A percentile compares a stretch with the other conserved stretches of the same genome.
phyloP scores from a whole-genome alignment of 1,284 basidiomycete species.

The Trichosporon ovoides region DNA sequence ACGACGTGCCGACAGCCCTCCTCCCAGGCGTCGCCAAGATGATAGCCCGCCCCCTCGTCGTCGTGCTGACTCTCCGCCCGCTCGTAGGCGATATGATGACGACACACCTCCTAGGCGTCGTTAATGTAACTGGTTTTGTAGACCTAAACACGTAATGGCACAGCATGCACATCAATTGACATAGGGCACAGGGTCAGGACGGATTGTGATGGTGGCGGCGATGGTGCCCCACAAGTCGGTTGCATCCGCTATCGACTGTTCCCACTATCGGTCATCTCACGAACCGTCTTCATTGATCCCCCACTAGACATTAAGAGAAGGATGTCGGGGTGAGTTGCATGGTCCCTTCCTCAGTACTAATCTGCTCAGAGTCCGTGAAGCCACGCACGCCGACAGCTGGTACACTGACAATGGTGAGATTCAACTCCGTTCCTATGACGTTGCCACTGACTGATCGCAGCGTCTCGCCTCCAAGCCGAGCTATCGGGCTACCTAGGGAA shows the following conservation, averaged over 20 bases:
- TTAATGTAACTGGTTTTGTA: constrained; percentile 4
- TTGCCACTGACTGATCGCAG: constrained; percentile 49
- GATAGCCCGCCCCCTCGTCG: constrained; percentile 1
- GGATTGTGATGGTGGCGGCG: background rate
- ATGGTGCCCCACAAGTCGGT: constrained; percentile 1
- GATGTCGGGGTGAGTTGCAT: constrained; percentile 18
- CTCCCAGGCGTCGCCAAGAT: constrained; percentile 16
- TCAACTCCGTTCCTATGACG: background rate
- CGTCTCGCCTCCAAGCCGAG: constrained; percentile 59
- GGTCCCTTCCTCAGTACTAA: too few species aligned
- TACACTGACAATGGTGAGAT: constrained; percentile 67
- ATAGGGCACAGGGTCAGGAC: too few species aligned
- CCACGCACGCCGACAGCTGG: constrained; percentile 88
- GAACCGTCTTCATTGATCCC: background rate
- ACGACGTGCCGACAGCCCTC: constrained; percentile 22
- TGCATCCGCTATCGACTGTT: background rate
- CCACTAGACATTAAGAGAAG: background rate
- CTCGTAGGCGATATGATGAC: background rate
- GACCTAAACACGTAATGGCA: background rate
- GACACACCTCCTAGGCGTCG: background rate
- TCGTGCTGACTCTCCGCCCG: constrained; percentile 8
- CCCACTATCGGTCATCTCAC: background rate
- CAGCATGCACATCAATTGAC: background rate
- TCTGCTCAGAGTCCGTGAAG: constrained; percentile 49
- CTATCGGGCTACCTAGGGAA: constrained; percentile 61